These are phyloP conservation scores for Populus euphratica DNA, from an alignment of 345 rosid genomes.

Conservation along the genomic window DNA sequence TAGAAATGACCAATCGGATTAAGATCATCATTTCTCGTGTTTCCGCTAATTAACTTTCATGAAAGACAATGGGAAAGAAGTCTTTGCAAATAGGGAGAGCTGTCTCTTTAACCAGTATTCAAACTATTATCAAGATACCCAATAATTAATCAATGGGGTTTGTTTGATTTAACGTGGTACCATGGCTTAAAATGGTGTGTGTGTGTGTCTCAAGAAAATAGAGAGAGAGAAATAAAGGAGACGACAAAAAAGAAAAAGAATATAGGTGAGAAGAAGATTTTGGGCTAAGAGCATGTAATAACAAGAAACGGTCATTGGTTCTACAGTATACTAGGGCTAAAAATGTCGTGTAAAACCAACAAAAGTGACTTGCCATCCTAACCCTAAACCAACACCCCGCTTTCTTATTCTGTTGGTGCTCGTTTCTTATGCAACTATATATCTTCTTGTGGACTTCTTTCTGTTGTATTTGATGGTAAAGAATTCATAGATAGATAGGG, in stretches of 20 bases:
- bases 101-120: constrained; percentile 34
- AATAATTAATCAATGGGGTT: constrained; percentile 15
- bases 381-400: constrained; percentile 57
- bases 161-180: constrained; percentile 46
- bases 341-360: constrained; percentile 67
- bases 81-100: constrained; percentile 40
- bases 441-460: constrained; percentile 38
- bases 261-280: constrained; percentile 21
- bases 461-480: constrained; percentile 29
- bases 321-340: constrained; percentile 26
- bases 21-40: not conserved
- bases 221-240: not conserved
- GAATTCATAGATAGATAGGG: not conserved
- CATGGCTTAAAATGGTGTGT: constrained; percentile 24
- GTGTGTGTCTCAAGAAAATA: not conserved
- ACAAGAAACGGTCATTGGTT: constrained; percentile 35
- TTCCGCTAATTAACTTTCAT: constrained; percentile 15
- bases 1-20: not conserved
- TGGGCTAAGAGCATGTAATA: constrained; percentile 22
- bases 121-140: constrained; percentile 19
- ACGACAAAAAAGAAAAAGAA: not conserved
- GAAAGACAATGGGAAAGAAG: constrained; percentile 36
- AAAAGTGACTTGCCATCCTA: constrained; percentile 74
- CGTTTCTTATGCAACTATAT: constrained; percentile 30
- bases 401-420: constrained; percentile 31